Evolutionary conservation across 768 basidiomycete species (phyloP), one percentile per base, ranked within the genome.

Genomic region (Sporobolomyces pararoseus): DNA sequence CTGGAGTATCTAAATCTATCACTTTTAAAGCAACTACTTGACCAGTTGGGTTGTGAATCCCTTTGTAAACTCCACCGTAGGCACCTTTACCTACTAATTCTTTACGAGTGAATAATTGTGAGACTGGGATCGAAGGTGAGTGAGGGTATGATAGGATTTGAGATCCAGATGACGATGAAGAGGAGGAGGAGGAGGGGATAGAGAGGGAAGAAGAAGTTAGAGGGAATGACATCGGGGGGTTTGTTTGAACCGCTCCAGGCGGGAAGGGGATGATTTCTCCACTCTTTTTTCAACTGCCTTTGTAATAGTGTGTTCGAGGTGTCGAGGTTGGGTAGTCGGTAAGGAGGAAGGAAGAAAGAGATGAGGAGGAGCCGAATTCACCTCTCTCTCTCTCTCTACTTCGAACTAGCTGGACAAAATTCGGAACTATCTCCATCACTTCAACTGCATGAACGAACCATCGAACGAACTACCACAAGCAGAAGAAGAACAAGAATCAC

Each of bases 1-100:
- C 95, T 64, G 88, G 86, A 31, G 89, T 94, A 81, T 98, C 96
- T 74, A 98, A 88, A 81, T 98, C 91, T 82, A 99, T 97, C 80
- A 98, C 50, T 64, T 99, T 99, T 82, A 98, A 87, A 23, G 94
- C 96, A 39, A 99, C 91, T 64, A 93, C 84, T 65, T 90, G 89
- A 25, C 91, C 90, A 0, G 91, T 88, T 0, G 87, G 84, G 58
- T 89, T 84, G 75, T 98, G 89, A 63, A 87, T 82, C 19, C 91
- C 95, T 78, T 70, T 91, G 82, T 94, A 91, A 19, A 99, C 95
- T 13, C 91, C 91, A 52, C 96, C 95, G 80, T 93, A 97, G 1
- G 92, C 90, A 70, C 94, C 95, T 80, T 91, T 93, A 37, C 95
- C 70, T 39, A 71, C 65, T 47, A 71, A 59, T 29, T 71, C 70